These are phyloP conservation scores for Phytophthora chlamydospora DNA, from an alignment of 352 stramenopile genomes.

Conservation along the genomic window DNA sequence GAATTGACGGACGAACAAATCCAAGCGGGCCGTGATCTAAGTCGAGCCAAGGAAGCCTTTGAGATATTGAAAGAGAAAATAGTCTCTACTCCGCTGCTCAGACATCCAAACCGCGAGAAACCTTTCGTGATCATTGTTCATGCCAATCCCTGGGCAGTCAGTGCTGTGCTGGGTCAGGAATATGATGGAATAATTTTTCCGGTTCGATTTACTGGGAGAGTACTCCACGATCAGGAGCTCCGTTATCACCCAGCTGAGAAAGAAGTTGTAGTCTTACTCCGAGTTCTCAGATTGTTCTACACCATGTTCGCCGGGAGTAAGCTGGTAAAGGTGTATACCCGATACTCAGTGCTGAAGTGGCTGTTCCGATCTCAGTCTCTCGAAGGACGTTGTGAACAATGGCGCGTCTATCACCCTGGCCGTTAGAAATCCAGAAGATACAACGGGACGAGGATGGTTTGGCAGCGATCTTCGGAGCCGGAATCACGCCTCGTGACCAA, in stretches of 20 bases:
- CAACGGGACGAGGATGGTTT: conserved; percentile 8
- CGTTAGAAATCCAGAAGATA: conserved; percentile 1
- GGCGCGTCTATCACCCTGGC: not conserved
- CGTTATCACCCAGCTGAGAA: conserved; percentile 12
- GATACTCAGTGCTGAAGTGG: conserved; percentile 10
- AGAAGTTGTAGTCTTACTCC: conserved; percentile 5
- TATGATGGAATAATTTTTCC: conserved; percentile 3
- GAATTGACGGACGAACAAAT: too few species aligned
- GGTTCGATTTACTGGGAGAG: conserved; percentile 5
- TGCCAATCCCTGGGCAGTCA: too few species aligned
- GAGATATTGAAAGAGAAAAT: conserved; percentile 17
- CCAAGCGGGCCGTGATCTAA: not conserved
- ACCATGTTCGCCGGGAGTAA: not conserved
- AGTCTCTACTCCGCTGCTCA: not conserved
- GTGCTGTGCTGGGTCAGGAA: not conserved
- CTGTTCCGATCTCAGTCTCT: conserved; percentile 7
- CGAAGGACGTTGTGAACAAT: conserved; percentile 9
- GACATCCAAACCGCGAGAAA: too few species aligned
- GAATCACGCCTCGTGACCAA: conserved; percentile 3
- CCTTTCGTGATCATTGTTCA: too few species aligned
- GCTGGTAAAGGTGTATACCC: conserved; percentile 1
- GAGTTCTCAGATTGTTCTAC: conserved; percentile 6
- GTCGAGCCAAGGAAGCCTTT: too few species aligned
- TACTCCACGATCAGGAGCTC: conserved; percentile 11
- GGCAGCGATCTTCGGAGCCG: conserved; percentile 6